Evolutionary conservation across 305 asterid species (phyloP).

Genomic region (Lippia alba): DNA sequence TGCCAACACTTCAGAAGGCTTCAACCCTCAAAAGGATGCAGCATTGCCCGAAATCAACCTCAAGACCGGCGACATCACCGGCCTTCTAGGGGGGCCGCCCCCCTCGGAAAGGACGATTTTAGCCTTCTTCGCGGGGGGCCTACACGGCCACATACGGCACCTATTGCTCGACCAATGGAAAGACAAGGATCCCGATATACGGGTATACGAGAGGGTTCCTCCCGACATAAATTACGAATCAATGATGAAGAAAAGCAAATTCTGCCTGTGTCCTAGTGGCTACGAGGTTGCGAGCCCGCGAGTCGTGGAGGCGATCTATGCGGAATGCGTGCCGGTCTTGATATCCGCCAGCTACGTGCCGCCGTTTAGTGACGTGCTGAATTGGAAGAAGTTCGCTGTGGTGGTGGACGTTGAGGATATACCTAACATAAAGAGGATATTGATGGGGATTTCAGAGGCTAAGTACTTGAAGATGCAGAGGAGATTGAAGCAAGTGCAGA

Average conservation of each 20-base stretch:
- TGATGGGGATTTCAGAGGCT: constrained; percentile 55
- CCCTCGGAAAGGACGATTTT: constrained; percentile 60
- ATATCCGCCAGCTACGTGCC: constrained; percentile 58
- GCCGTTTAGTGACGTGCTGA: constrained; percentile 72
- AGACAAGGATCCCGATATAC: constrained; percentile 60
- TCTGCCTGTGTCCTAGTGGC: constrained; percentile 76
- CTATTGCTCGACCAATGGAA: constrained; percentile 66
- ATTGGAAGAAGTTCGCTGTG: constrained; percentile 59
- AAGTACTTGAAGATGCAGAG: constrained; percentile 52
- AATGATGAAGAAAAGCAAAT: constrained; percentile 56
- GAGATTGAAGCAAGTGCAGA: constrained; percentile 60
- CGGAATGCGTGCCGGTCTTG: constrained; percentile 69
- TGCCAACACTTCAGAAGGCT: constrained; percentile 85
- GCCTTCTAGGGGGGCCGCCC: constrained; percentile 73
- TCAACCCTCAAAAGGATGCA: constrained; percentile 73
- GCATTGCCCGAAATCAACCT: constrained; percentile 77
- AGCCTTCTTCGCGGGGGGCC: constrained; percentile 80
- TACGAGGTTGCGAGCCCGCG: constrained; percentile 78
- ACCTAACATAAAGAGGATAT: constrained; percentile 51
- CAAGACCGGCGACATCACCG: constrained; percentile 66
- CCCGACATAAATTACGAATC: constrained; percentile 41
- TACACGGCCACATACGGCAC: constrained; percentile 74
- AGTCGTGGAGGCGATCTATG: constrained; percentile 69
- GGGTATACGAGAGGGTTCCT: constrained; percentile 55
- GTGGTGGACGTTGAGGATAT: constrained; percentile 50